phyloP scores from a whole-genome alignment of 192 early-diverging fungal species.

The Coemansia sp. region DNA sequence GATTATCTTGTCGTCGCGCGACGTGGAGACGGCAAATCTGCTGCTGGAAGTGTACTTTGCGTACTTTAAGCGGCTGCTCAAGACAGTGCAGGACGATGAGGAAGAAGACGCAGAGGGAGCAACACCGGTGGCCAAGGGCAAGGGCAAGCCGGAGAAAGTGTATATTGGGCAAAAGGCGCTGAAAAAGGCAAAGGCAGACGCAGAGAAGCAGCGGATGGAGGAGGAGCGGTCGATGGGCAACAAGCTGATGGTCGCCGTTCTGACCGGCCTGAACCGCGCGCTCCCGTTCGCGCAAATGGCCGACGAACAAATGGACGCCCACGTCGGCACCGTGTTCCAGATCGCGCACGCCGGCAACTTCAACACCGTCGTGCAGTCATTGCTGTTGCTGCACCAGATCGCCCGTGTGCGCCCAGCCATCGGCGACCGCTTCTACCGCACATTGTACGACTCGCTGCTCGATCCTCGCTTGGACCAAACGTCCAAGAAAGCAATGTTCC shows the following conservation, averaged over 20 bases:
- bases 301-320: slow-evolving; percentile 72
- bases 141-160: slow-evolving; percentile 23
- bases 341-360: slow-evolving; percentile 88
- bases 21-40: slow-evolving; percentile 74
- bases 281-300: slow-evolving; percentile 87
- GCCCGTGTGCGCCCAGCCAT: slow-evolving; percentile 49
- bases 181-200: slow-evolving; percentile 49
- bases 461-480: slow-evolving; percentile 73
- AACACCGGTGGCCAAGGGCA: slow-evolving; percentile 33
- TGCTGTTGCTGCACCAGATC: slow-evolving; percentile 80
- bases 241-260: slow-evolving; percentile 85
- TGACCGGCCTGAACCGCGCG: slow-evolving; percentile 95
- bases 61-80: slow-evolving; percentile 82
- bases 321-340: slow-evolving; percentile 88
- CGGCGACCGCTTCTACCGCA: slow-evolving; percentile 87
- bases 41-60: slow-evolving; percentile 90
- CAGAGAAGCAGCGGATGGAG: slow-evolving; percentile 48
- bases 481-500: slow-evolving; percentile 90
- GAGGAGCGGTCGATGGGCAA: slow-evolving; percentile 54
- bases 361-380: slow-evolving; percentile 90
- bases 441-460: slow-evolving; percentile 84
- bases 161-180: slow-evolving; percentile 50
- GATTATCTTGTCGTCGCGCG: slow-evolving; percentile 75
- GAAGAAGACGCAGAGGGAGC: slow-evolving; percentile 35
- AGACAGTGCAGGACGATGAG: slow-evolving; percentile 53